A percentile compares a stretch with the other conserved stretches of the same genome.
These are phyloP conservation scores for Malus hybrid DNA, from an alignment of 331 rosid genomes.

Conservation along the genomic window DNA sequence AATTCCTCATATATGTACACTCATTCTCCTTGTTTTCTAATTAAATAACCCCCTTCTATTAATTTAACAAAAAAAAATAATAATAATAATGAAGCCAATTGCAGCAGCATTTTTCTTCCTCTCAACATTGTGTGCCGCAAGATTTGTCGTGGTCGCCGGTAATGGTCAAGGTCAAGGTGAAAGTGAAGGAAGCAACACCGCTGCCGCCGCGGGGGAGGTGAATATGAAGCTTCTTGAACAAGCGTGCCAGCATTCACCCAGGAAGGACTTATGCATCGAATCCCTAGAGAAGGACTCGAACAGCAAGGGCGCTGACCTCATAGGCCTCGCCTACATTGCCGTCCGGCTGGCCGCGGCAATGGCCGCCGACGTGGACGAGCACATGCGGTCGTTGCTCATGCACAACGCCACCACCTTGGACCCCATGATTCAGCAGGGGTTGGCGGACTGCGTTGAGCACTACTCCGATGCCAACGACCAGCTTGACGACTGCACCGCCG, in stretches of 20 bases:
- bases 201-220: neutral
- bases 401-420: slow-evolving; percentile 10
- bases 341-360: slow-evolving; percentile 34
- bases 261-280: slow-evolving; percentile 18
- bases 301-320: slow-evolving; percentile 4
- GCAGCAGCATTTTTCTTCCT: slow-evolving; percentile 5
- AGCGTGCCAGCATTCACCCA: slow-evolving; percentile 19
- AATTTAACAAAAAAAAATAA: no score
- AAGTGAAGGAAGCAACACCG: neutral
- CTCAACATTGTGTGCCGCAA: slow-evolving; percentile 9
- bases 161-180: neutral
- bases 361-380: slow-evolving; percentile 28
- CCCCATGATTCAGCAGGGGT: slow-evolving; percentile 36
- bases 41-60: neutral
- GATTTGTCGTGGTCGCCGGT: neutral
- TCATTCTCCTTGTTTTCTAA: neutral
- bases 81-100: slow-evolving; percentile 25
- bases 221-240: neutral
- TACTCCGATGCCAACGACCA: slow-evolving; percentile 55
- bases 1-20: neutral
- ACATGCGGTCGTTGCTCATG: slow-evolving; percentile 17
- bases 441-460: slow-evolving; percentile 49
- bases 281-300: slow-evolving; percentile 21
- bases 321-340: slow-evolving; percentile 33
- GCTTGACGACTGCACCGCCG: slow-evolving; percentile 38